These are phyloP conservation scores for Aureobasidium sp. DNA, from an alignment of 2,329 filamentous ascomycete genomes.

Conservation along the genomic window DNA sequence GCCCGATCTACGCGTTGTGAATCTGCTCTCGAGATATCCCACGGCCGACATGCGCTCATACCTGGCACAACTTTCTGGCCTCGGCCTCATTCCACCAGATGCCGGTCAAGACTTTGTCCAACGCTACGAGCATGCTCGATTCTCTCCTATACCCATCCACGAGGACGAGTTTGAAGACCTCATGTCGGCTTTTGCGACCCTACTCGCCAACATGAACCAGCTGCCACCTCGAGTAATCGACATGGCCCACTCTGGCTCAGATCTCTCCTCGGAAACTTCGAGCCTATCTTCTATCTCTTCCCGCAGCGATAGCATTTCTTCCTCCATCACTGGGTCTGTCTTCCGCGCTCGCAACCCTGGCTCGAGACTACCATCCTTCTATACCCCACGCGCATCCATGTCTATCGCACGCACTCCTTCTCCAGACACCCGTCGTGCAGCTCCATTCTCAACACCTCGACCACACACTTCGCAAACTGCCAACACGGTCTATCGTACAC, in stretches of 20 bases:
- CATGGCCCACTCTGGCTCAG: neutral
- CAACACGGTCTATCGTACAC: neutral
- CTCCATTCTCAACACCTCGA: neutral
- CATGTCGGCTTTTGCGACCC: conserved; percentile 75
- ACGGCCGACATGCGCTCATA: conserved; percentile 74
- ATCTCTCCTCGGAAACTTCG: neutral
- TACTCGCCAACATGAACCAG: conserved; percentile 63
- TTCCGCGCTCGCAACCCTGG: neutral
- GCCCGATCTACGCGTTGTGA: conserved; percentile 59
- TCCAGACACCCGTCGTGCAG: neutral
- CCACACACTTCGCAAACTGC: neutral
- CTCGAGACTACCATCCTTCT: conserved; percentile 1
- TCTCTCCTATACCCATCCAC: conserved; percentile 60
- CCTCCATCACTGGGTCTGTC: conserved; percentile 8
- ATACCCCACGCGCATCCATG: conserved; percentile 7
- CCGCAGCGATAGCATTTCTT: conserved; percentile 1
- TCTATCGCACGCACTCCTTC: conserved; percentile 4
- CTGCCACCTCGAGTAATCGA: neutral
- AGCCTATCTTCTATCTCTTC: conserved; percentile 4
- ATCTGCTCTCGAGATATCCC: conserved; percentile 59
- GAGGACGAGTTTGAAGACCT: conserved; percentile 64
- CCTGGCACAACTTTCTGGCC: conserved; percentile 56
- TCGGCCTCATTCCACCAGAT: conserved; percentile 54
- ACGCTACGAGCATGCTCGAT: conserved; percentile 76
- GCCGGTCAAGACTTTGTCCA: conserved; percentile 54